Evolutionary conservation across 2,329 filamentous ascomycete genomes (phyloP).

Genomic region (Allantophomopsis cytisporea): DNA sequence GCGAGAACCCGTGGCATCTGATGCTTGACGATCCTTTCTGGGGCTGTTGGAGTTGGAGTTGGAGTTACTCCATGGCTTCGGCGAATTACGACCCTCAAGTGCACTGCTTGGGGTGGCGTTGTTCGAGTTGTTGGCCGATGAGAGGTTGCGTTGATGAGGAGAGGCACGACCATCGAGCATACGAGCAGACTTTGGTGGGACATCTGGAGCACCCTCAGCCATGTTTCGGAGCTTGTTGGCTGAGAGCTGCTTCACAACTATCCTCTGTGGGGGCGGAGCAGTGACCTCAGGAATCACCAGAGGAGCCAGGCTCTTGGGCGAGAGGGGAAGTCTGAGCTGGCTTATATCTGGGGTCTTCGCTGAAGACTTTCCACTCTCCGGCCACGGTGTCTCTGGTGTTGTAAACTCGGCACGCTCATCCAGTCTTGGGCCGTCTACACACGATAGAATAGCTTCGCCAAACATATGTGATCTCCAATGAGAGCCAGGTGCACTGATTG

Average conservation of each 20-base stretch:
- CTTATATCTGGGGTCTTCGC: slow-evolving; percentile 1
- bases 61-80: slow-evolving; percentile 9
- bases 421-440: slow-evolving; percentile 17
- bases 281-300: slow-evolving; percentile 36
- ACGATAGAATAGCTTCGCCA: slow-evolving; percentile 18
- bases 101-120: slow-evolving; percentile 2
- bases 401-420: slow-evolving; percentile 20
- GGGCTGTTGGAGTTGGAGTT: slow-evolving; percentile 4
- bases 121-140: background rate
- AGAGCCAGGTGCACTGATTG: slow-evolving; percentile 42
- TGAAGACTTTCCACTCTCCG: background rate
- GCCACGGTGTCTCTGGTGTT: background rate
- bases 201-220: slow-evolving; percentile 26
- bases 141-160: slow-evolving; percentile 5
- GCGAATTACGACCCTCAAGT: slow-evolving; percentile 10
- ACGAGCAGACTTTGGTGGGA: slow-evolving; percentile 24
- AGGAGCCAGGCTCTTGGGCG: slow-evolving; percentile 39
- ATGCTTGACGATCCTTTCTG: slow-evolving; percentile 6
- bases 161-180: slow-evolving; percentile 19
- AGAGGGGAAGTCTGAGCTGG: slow-evolving; percentile 25
- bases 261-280: slow-evolving; percentile 6
- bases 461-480: slow-evolving; percentile 30
- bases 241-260: slow-evolving; percentile 8
- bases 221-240: slow-evolving; percentile 29
- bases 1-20: slow-evolving; percentile 11